phyloP scores from a whole-genome alignment of 2,329 filamentous ascomycete species.

The Davidsoniella virescens region DNA sequence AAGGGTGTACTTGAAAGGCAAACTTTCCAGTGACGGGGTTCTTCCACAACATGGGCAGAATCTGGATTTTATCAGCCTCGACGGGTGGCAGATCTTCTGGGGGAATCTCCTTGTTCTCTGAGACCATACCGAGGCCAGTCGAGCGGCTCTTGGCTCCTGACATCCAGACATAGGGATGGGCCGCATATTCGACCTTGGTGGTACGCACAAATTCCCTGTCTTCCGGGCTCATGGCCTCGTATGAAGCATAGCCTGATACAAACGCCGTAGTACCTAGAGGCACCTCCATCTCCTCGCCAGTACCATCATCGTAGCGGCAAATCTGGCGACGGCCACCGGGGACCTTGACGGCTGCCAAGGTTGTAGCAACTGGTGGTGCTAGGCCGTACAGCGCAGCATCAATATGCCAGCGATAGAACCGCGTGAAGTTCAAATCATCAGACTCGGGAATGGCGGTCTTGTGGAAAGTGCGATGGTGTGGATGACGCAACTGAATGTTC shows the following conservation, averaged over 20 bases:
- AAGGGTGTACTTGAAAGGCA: slow-evolving; percentile 59
- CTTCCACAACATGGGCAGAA: slow-evolving; percentile 61
- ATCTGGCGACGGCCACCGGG: slow-evolving; percentile 49
- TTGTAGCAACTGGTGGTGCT: slow-evolving; percentile 57
- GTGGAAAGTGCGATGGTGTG: slow-evolving; percentile 66
- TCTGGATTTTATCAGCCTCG: slow-evolving; percentile 49
- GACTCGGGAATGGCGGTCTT: slow-evolving; percentile 40
- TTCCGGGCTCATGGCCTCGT: slow-evolving; percentile 44
- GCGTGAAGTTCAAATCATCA: slow-evolving; percentile 33
- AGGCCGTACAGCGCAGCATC: slow-evolving; percentile 62
- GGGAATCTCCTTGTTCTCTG: slow-evolving; percentile 46
- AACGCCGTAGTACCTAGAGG: slow-evolving; percentile 66
- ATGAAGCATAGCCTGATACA: slow-evolving; percentile 55
- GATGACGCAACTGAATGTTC: slow-evolving; percentile 53
- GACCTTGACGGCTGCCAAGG: slow-evolving; percentile 57
- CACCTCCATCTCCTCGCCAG: slow-evolving; percentile 47
- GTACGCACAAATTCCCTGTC: slow-evolving; percentile 52
- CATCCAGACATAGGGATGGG: slow-evolving; percentile 78
- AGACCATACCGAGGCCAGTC: slow-evolving; percentile 55
- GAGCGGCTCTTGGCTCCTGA: slow-evolving; percentile 46
- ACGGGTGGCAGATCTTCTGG: slow-evolving; percentile 45
- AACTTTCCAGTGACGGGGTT: slow-evolving; percentile 55
- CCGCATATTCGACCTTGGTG: slow-evolving; percentile 56
- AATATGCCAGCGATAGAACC: slow-evolving; percentile 67
- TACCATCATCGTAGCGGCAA: slow-evolving; percentile 58